Evolutionary conservation across 257 asterid genomes (phyloP).

Genomic region (Rehmannia glutinosa): DNA sequence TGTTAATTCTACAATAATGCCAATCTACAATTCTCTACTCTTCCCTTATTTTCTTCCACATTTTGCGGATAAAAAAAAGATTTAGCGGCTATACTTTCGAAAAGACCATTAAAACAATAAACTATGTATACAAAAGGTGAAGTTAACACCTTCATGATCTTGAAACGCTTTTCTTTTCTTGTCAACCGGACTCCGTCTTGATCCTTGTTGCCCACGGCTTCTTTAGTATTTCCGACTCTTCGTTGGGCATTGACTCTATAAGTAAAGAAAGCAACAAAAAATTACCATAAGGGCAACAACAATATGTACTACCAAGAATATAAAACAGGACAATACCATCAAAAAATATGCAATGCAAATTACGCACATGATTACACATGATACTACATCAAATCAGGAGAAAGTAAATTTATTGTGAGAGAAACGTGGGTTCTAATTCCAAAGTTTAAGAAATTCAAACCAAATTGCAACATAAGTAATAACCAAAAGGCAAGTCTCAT

Average conservation of each 20-base stretch:
- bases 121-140: not conserved
- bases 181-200: conserved; percentile 12
- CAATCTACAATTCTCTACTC: too few species aligned
- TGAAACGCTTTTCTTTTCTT: conserved; percentile 22
- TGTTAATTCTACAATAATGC: too few species aligned
- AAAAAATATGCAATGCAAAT: not conserved
- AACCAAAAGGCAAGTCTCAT: too few species aligned
- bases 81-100: not conserved
- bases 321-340: not conserved
- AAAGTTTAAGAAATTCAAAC: too few species aligned
- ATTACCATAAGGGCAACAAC: not conserved
- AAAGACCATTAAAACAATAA: not conserved
- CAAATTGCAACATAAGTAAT: not conserved
- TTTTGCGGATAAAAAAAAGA: not conserved
- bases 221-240: conserved; percentile 22
- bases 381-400: not conserved
- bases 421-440: too few species aligned
- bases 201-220: conserved; percentile 4
- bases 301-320: not conserved
- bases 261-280: not conserved
- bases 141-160: conserved; percentile 32
- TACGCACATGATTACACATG: not conserved
- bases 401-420: too few species aligned
- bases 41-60: too few species aligned
- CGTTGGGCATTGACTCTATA: conserved; percentile 35